Evolutionary conservation across 306 rosid species (phyloP), one percentile per base, ranked within the genome.

Genomic region (Psophocarpus tetragonolobus): DNA sequence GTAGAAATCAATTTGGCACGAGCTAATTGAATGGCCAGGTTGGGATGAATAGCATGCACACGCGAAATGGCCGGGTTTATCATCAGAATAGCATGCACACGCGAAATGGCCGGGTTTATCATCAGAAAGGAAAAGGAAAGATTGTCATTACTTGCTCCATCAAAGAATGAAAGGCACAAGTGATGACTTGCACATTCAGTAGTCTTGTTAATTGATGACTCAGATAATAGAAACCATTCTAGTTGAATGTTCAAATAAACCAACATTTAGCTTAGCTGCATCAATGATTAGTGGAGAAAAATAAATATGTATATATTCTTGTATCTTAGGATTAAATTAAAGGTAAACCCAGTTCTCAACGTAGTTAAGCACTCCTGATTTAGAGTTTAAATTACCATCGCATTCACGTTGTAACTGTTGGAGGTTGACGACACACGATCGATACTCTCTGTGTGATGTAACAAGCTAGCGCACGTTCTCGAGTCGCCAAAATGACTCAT

Each of bases 131-230:
- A 70, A 70, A 79, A 27, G 53, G 71, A 70, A 27, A 70, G 27
- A n/a, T n/a, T n/a, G 42, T 7, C 38, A 54, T 39, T 58, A 18
- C 39, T 39, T 26, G 75, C 41, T 20, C 6, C 71, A 42, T 20
- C 20, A 57, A 44, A 57, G 48, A 68, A 54, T 56, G 82, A 68
- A 68, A 68, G 70, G 51, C 21, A 57, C 70, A 12, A 38, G 11
- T 24, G 68, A 77, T 32, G 60, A 65, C 65, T 76, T 35, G 48
- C 71, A 76, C 41, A 41, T 38, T 33, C 24, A 61, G 71, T 42
- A 61, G 71, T 42, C 69, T 29, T 75, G 50, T 44, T 10, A 5
- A 61, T 27, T 10, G 9, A 61, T 27, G 8, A 57, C 12, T 48
- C 39, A 32, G 36, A 50, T 20, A 7, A 11, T 36, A 29, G 4